Evolutionary conservation across 164 flowering plant genomes (phyloP).

Genomic region (Berberis thunbergii): DNA sequence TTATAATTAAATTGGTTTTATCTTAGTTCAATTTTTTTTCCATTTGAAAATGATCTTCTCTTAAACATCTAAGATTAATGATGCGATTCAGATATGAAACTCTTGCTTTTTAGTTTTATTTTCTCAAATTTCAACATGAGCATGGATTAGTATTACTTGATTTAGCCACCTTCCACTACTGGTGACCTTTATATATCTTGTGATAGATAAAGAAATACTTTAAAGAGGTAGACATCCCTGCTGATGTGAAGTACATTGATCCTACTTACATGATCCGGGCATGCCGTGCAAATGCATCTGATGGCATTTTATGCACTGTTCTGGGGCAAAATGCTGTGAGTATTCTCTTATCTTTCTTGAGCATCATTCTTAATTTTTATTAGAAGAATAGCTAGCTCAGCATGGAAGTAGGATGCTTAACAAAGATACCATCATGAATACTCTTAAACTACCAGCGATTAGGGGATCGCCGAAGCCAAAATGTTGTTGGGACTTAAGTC

Average conservation of each 20-base stretch:
- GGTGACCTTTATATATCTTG: background rate
- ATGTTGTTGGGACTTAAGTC: too few species aligned
- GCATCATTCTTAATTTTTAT: too few species aligned
- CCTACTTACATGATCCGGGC: constrained; percentile 95
- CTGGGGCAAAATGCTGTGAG: constrained; percentile 90
- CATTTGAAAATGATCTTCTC: too few species aligned
- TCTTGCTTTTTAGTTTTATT: background rate
- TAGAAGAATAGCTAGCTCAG: background rate
- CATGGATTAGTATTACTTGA: background rate
- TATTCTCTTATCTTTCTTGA: constrained; percentile 5
- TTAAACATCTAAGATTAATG: too few species aligned
- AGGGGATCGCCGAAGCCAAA: too few species aligned
- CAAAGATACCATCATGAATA: too few species aligned
- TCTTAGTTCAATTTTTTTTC: too few species aligned
- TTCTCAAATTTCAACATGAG: background rate
- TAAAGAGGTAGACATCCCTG: constrained; percentile 53
- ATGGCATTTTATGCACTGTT: constrained; percentile 82
- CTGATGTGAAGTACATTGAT: constrained; percentile 89
- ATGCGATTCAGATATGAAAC: too few species aligned
- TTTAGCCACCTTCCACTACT: background rate
- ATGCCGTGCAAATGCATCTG: constrained; percentile 88
- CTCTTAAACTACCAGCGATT: too few species aligned
- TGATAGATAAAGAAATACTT: constrained; percentile 65
- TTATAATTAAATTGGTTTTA: too few species aligned
- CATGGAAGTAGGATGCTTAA: background rate